phyloP scores from a whole-genome alignment of 192 early-diverging fungal species.

The Gigaspora rosea region DNA sequence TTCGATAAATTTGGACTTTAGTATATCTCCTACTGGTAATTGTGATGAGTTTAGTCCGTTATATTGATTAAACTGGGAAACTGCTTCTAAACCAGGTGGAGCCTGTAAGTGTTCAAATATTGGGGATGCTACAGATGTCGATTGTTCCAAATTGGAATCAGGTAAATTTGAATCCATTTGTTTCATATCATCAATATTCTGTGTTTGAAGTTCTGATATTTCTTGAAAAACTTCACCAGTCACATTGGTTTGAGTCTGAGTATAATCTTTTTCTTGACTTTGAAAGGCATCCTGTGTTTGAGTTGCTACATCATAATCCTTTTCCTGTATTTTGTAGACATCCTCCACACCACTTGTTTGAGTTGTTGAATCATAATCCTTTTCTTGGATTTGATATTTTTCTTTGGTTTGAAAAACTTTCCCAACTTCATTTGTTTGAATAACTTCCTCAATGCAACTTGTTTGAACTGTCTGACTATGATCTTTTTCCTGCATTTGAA shows the following conservation, averaged over 20 bases:
- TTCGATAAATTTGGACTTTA: slow-evolving; percentile 70
- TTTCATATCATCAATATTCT: background rate
- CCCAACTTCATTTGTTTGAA: background rate
- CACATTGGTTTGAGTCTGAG: no score
- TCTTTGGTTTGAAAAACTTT: no score
- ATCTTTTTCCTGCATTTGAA: slow-evolving; percentile 2
- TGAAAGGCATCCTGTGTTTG: no score
- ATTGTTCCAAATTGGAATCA: background rate
- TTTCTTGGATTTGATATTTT: no score
- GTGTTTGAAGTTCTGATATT: no score
- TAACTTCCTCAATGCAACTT: background rate
- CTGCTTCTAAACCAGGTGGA: slow-evolving; percentile 23
- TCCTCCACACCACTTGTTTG: no score
- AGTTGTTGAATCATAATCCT: no score
- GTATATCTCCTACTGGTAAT: slow-evolving; percentile 70
- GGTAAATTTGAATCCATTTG: background rate
- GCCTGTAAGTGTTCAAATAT: slow-evolving; percentile 21
- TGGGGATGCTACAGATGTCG: background rate
- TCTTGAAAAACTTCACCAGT: no score
- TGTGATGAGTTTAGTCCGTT: slow-evolving; percentile 22
- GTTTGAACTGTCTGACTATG: background rate
- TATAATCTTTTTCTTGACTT: no score
- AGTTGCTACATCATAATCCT: no score
- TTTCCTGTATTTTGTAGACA: no score
- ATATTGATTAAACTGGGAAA: slow-evolving; percentile 35